Percentiles rank a stretch among this genome's conserved stretches.
Evolutionary conservation across 805 yeast genomes (phyloP).

Genomic region (Myxozyma lipomycoides): DNA sequence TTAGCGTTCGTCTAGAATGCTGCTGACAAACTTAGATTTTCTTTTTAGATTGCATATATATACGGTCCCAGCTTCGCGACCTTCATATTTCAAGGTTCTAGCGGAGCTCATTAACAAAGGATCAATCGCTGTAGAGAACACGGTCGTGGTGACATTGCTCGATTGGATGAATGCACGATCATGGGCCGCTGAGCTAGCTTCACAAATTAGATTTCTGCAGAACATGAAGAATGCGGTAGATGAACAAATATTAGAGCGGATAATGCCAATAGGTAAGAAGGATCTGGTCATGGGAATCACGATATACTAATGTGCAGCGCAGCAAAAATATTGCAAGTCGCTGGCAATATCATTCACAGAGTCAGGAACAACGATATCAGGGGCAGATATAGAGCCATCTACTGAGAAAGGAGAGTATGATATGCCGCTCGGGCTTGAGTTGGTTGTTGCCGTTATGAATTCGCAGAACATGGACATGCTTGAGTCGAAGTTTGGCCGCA

Average conservation of each 20-base stretch:
- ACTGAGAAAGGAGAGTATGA: constrained; percentile 34
- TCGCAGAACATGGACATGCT: constrained; percentile 26
- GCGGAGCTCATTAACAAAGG: constrained; percentile 8
- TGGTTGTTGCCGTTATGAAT: constrained; percentile 30
- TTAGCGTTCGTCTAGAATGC: too few relatives aligned
- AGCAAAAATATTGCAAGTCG: constrained; percentile 18
- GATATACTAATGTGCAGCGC: constrained; percentile 29
- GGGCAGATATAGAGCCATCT: constrained; percentile 30
- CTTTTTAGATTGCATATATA: constrained; percentile 18
- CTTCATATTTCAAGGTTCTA: constrained; percentile 9
- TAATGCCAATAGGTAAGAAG: too few relatives aligned
- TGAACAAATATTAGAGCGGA: constrained; percentile 26
- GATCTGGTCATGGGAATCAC: too few relatives aligned
- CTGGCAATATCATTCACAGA: too few relatives aligned
- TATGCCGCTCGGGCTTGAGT: constrained; percentile 32
- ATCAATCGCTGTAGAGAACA: constrained; percentile 4
- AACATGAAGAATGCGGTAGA: constrained; percentile 13
- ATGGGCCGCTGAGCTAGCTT: constrained; percentile 22
- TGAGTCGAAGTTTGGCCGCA: constrained; percentile 26
- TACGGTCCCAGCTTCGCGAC: constrained; percentile 8
- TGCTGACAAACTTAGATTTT: constrained; percentile 18
- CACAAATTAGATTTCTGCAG: constrained; percentile 11
- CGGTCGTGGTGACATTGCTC: constrained; percentile 13
- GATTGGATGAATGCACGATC: constrained; percentile 25
- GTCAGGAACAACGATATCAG: too few relatives aligned